These are phyloP conservation scores for Pythium folliculosum DNA, from an alignment of 352 stramenopile species.

Conservation along the genomic window DNA sequence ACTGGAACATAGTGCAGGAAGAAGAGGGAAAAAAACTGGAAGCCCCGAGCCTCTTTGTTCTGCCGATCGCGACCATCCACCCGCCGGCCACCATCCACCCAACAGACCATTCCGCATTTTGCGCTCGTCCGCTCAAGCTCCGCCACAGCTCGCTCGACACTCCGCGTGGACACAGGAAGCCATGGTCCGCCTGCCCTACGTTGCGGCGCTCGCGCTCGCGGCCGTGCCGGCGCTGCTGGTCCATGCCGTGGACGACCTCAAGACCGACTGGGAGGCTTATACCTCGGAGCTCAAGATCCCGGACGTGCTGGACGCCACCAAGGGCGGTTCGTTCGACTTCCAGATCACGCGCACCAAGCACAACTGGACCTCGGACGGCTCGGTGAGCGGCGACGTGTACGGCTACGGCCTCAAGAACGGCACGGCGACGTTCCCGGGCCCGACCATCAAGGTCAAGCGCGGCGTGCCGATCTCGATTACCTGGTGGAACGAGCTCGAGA, in stretches of 20 bases:
- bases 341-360: conserved; percentile 32
- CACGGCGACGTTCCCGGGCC: conserved; percentile 34
- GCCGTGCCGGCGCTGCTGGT: conserved; percentile 6
- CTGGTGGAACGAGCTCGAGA: conserved; percentile 51
- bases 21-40: not conserved
- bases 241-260: conserved; percentile 31
- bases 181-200: conserved; percentile 12
- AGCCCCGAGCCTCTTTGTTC: conserved; percentile 44
- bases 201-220: conserved; percentile 19
- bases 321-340: conserved; percentile 41
- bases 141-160: too few relatives aligned
- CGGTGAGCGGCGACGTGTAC: conserved; percentile 31
- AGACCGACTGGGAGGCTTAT: conserved; percentile 43
- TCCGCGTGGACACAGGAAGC: too few relatives aligned
- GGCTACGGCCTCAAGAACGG: conserved; percentile 36
- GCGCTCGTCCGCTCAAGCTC: conserved; percentile 14
- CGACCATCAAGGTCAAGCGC: conserved; percentile 39
- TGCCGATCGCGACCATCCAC: conserved; percentile 46
- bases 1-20: not conserved
- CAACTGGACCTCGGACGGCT: conserved; percentile 37
- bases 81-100: not conserved
- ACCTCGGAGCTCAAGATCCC: conserved; percentile 34
- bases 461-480: conserved; percentile 34
- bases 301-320: conserved; percentile 42
- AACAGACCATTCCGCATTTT: conserved; percentile 22